A percentile compares a stretch with the other conserved stretches of the same genome.
These are phyloP conservation scores for Podaxis sp. DNA, from an alignment of 768 basidiomycete species.

Conservation along the genomic window DNA sequence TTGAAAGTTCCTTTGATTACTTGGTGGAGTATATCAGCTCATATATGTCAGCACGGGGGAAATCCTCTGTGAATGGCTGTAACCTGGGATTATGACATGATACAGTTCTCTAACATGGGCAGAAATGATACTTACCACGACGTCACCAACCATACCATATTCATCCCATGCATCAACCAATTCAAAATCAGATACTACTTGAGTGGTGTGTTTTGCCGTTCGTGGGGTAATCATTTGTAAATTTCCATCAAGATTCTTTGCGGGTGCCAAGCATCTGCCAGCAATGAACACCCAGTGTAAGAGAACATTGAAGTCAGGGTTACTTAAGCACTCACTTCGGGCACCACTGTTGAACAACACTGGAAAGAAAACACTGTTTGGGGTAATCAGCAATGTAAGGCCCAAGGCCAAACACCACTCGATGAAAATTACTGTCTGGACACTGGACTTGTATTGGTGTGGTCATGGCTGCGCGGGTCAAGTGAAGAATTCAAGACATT, in stretches of 20 bases:
- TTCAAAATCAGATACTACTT: not conserved
- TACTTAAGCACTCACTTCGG: slow-evolving; percentile 18
- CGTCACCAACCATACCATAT: slow-evolving; percentile 4
- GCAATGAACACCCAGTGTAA: too few relatives aligned
- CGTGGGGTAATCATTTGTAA: not conserved
- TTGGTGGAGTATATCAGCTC: slow-evolving; percentile 33
- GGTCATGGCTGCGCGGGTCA: not conserved
- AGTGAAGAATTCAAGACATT: not conserved
- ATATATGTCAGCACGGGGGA: slow-evolving; percentile 30
- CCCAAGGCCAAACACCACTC: slow-evolving; percentile 24
- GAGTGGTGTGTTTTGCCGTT: not conserved
- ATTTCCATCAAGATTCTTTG: too few relatives aligned
- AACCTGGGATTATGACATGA: not conserved
- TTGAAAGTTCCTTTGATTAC: slow-evolving; percentile 40
- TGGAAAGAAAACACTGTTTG: slow-evolving; percentile 23
- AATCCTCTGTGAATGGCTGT: slow-evolving; percentile 29
- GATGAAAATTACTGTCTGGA: slow-evolving; percentile 24
- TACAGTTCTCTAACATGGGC: not conserved
- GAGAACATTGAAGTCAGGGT: not conserved
- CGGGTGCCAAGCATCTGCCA: too few relatives aligned
- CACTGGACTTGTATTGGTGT: slow-evolving; percentile 20
- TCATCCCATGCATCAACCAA: slow-evolving; percentile 3
- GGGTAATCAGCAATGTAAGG: slow-evolving; percentile 31
- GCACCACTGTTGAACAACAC: slow-evolving; percentile 27
- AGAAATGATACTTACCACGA: not conserved